A percentile compares a stretch with the other conserved stretches of the same genome.
phyloP scores from a whole-genome alignment of 768 basidiomycete genomes.

The Amanita molliuscula region DNA sequence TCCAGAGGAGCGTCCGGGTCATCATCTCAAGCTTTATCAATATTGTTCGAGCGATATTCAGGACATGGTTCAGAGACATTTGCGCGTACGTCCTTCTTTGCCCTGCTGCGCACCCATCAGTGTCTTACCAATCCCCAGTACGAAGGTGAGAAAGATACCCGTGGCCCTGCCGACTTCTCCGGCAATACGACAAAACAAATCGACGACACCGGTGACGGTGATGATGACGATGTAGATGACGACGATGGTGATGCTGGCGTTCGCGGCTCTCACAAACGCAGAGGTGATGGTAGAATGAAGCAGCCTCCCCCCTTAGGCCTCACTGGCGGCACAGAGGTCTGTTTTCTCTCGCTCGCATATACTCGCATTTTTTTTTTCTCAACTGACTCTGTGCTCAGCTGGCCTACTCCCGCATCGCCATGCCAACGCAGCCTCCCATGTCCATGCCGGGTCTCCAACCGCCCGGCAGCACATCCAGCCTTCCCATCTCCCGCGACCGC shows the following conservation, averaged over 20 bases:
- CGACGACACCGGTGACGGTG: conserved; percentile 27
- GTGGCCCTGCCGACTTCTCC: conserved; percentile 35
- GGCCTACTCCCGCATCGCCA: conserved; percentile 16
- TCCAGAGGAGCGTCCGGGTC: conserved; percentile 66
- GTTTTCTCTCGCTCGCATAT: neutral
- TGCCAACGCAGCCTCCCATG: conserved; percentile 20
- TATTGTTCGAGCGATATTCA: conserved; percentile 68
- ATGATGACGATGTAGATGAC: conserved; percentile 31
- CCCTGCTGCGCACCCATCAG: conserved; percentile 8
- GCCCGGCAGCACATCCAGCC: conserved; percentile 12
- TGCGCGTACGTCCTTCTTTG: conserved; percentile 24
- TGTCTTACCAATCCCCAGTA: conserved; percentile 21
- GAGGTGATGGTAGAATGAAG: conserved; percentile 23
- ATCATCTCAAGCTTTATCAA: conserved; percentile 74
- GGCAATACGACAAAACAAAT: conserved; percentile 20
- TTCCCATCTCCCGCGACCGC: conserved; percentile 23
- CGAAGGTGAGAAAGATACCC: conserved; percentile 40
- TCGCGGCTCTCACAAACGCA: conserved; percentile 16
- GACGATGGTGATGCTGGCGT: conserved; percentile 21
- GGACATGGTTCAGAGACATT: conserved; percentile 59
- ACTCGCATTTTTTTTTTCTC: neutral
- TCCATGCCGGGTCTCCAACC: conserved; percentile 16
- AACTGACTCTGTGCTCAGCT: conserved; percentile 15
- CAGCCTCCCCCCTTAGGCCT: conserved; percentile 5
- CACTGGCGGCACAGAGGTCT: neutral